Evolutionary conservation across 805 yeast genomes (phyloP), one percentile per base, ranked within the genome.

Genomic region (Yueomyces sp.): DNA sequence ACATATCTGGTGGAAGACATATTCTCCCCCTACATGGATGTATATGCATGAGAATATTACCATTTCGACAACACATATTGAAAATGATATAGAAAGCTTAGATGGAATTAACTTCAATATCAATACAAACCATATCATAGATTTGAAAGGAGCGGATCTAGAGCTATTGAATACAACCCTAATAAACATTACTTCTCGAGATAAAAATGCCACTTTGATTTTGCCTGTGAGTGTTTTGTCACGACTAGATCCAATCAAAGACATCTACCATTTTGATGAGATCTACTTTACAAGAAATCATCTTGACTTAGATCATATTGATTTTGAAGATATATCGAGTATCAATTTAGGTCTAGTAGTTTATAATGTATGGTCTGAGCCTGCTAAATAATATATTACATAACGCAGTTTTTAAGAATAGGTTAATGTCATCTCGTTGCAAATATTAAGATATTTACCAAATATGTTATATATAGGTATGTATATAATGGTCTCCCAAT

Each of bases 21-120:
- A 90, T 53, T 74, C 85, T 3, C 96, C 97, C 0, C 97, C 98
- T 3, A 73, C 85, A 4, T 92, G 95, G 95, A 59, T 90, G 45
- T 64, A 81, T 40, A 57, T 59, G 28, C 55, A 56, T 39, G 4
- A 44, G 0, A 47, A 52, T 11, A 42, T 64, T 28, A 46, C 43
- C 8, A 50, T 42, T n/a, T 51, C 58, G 6, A 54, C 60, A 4
- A 48, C 56, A 2, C 50, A 45, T 12, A 41, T 52, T 11, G 44
- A 42, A 6, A 36, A 59, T 42, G 52, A 52, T 28, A 45, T 44
- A 7, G 61, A 60, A 40, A 49, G 50, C 26, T 36, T 53, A 6
- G 54, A 52, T 40, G 40, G 47, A 30, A 43, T 47, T n/a, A 39
- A 49, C 26, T 47, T 50, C 39, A 45, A 51, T 3, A 37, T 37